These are phyloP conservation scores for Fraxinus latifolia DNA, from an alignment of 305 asterid genomes.

Conservation along the genomic window DNA sequence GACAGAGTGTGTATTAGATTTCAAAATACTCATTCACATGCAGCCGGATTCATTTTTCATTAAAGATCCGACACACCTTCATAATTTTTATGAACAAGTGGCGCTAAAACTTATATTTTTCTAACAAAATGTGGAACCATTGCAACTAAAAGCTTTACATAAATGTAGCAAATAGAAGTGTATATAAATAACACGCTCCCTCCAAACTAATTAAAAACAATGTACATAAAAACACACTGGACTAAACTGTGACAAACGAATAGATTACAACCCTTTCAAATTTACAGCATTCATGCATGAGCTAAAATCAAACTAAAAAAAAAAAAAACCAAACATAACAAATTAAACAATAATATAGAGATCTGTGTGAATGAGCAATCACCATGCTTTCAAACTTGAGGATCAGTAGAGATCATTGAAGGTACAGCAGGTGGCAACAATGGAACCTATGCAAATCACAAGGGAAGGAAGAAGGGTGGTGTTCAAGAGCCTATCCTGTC, in stretches of 20 bases:
- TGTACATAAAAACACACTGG: not conserved
- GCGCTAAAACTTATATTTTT: not conserved
- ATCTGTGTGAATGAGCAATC: constrained; percentile 7
- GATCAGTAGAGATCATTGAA: constrained; percentile 72
- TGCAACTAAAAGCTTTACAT: not conserved
- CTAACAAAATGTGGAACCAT: not conserved
- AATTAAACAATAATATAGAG: not conserved
- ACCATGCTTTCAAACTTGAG: not conserved
- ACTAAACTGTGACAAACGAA: not conserved
- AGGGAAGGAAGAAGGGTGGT: constrained; percentile 80
- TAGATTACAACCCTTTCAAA: not conserved
- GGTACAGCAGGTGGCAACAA: constrained; percentile 78
- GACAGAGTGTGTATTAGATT: not conserved
- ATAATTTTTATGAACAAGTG: too few species aligned
- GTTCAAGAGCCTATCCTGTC: constrained; percentile 61
- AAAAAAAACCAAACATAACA: not conserved
- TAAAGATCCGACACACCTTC: not conserved
- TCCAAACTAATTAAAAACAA: not conserved
- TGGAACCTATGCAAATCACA: constrained; percentile 66
- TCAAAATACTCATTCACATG: not conserved
- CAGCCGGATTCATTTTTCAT: not conserved
- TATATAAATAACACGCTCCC: not conserved
- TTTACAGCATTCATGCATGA: not conserved
- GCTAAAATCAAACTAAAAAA: not conserved
- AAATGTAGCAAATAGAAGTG: not conserved